These are phyloP conservation scores for Trichoderma reesei DNA, from an alignment of 495 filamentous ascomycete genomes.

Conservation along the genomic window DNA sequence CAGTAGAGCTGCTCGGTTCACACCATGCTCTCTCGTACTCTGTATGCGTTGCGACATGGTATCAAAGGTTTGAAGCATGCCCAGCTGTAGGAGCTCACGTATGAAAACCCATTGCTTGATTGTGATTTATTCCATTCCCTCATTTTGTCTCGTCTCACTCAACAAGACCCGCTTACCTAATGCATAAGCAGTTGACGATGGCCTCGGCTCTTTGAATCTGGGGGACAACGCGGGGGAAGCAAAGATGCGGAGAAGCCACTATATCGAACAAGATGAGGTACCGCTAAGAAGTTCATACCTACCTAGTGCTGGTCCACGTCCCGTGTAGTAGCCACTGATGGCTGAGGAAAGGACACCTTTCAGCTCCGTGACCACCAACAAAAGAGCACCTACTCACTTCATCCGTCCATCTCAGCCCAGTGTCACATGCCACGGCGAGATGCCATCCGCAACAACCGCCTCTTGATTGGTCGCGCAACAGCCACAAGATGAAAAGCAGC, in stretches of 20 bases:
- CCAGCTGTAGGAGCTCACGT: no score
- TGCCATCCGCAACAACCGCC: neutral
- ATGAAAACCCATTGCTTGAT: no score
- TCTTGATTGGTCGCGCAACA: neutral
- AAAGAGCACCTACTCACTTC: neutral
- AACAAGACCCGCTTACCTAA: neutral
- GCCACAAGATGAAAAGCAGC: no score
- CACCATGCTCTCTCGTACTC: no score
- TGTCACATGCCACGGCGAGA: constrained; percentile 1
- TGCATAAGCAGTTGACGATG: neutral
- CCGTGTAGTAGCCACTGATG: no score
- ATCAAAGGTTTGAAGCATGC: no score
- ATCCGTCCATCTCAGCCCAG: neutral
- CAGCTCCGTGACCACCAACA: neutral
- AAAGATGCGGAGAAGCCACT: neutral
- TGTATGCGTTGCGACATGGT: no score
- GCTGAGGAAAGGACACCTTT: neutral
- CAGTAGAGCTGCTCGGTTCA: no score
- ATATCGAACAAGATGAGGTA: neutral
- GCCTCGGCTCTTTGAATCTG: neutral
- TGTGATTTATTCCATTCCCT: no score
- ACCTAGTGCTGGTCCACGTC: no score
- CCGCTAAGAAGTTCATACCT: neutral
- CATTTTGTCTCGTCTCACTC: no score
- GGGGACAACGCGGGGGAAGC: neutral